These are phyloP conservation scores for Tetraselmis chui DNA, from an alignment of 139 green algal species.

Conservation along the genomic window DNA sequence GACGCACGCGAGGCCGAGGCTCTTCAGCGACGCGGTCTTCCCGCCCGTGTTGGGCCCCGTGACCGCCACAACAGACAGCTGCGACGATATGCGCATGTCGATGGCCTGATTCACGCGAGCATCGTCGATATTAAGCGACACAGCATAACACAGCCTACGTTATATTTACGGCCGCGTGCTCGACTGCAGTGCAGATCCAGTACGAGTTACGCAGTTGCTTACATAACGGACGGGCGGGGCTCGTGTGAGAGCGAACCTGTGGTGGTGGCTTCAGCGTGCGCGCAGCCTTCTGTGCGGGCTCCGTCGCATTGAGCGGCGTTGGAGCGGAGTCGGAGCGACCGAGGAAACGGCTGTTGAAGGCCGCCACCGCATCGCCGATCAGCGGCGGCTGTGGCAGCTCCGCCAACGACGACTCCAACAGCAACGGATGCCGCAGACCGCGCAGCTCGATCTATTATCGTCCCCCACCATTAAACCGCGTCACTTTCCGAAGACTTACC, in stretches of 20 bases:
- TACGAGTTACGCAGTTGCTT: too few species aligned
- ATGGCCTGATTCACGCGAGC: too few species aligned
- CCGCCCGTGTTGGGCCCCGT: constrained; percentile 77
- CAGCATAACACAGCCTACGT: too few species aligned
- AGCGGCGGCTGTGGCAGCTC: constrained; percentile 12
- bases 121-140: too few species aligned
- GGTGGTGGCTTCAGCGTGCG: not conserved
- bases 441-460: not conserved
- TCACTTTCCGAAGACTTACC: too few species aligned
- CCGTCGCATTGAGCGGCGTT: not conserved
- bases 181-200: too few species aligned
- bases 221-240: too few species aligned
- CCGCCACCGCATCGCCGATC: not conserved
- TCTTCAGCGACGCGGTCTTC: constrained; percentile 78
- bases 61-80: constrained; percentile 49
- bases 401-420: constrained; percentile 36
- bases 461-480: too few species aligned
- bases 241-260: too few species aligned
- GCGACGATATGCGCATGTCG: constrained; percentile 45
- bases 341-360: not conserved
- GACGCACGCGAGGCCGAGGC: constrained; percentile 53
- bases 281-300: not conserved
- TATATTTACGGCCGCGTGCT: too few species aligned
- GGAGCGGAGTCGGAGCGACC: not conserved
- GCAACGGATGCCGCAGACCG: constrained; percentile 29